Conservation (phyloP, 345 rosid genomes). For the Heritiera fomes region DNA sequence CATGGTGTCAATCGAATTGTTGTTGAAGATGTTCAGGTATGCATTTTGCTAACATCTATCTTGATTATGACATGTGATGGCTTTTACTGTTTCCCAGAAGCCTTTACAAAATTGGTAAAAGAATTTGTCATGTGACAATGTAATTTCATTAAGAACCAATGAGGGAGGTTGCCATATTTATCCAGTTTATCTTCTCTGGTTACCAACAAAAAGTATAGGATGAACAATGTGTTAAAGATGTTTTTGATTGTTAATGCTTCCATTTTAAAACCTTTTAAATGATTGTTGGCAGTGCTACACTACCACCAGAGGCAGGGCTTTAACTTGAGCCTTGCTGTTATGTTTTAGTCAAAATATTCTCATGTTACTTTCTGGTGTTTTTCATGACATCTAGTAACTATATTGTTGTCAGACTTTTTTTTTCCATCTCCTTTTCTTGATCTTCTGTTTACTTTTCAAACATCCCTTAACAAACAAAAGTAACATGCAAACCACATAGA, state of each 20-base stretch:
- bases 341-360: slow-evolving; percentile 8
- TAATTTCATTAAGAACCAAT: not conserved
- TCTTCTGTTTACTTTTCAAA: not conserved
- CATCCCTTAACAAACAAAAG: not conserved
- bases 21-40: slow-evolving; percentile 97
- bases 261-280: slow-evolving; percentile 6
- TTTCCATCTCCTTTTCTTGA: not conserved
- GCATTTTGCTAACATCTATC: not conserved
- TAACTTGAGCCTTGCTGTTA: not conserved
- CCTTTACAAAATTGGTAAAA: not conserved
- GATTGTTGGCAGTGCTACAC: not conserved
- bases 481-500: not conserved
- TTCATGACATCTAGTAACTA: not conserved
- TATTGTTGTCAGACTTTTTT: not conserved
- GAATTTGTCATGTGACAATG: not conserved
- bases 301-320: not conserved
- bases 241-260: not conserved
- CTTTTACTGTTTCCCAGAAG: slow-evolving; percentile 3
- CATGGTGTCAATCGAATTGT: slow-evolving; percentile 98
- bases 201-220: not conserved
- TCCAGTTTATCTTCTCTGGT: slow-evolving; percentile 1
- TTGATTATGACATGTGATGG: slow-evolving; percentile 4
- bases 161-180: not conserved
- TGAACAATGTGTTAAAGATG: not conserved
- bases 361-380: not conserved